These are phyloP conservation scores for Fusarium illudens DNA, from an alignment of 2,329 filamentous ascomycete species.

Conservation along the genomic window DNA sequence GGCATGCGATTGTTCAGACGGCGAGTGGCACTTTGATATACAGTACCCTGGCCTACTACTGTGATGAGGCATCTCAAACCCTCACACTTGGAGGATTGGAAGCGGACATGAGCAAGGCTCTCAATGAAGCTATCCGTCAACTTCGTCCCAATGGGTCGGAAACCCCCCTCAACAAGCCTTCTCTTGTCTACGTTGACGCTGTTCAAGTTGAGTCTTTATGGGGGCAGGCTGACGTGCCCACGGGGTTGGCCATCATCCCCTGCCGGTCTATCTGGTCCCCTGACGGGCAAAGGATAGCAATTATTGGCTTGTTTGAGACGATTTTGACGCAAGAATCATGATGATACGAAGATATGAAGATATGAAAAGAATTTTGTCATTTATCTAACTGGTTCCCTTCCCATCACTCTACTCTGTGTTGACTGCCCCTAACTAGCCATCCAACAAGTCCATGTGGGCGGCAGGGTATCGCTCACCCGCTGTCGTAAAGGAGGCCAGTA, in stretches of 20 bases:
- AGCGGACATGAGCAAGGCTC: conserved; percentile 29
- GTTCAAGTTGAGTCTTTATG: conserved; percentile 27
- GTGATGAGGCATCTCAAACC: background rate
- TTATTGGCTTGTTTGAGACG: conserved; percentile 47
- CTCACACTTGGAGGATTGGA: conserved; percentile 15
- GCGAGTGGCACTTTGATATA: conserved; percentile 41
- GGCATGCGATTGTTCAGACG: conserved; percentile 42
- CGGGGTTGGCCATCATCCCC: conserved; percentile 43
- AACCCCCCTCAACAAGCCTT: conserved; percentile 32
- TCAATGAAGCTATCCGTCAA: conserved; percentile 35
- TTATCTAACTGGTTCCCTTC: background rate
- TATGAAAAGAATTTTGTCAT: conserved; percentile 3
- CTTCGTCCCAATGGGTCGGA: conserved; percentile 25
- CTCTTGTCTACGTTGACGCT: conserved; percentile 47
- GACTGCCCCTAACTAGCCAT: conserved; percentile 20
- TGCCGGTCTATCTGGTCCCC: conserved; percentile 50
- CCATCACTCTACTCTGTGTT: background rate
- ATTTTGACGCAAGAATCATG: conserved; percentile 13
- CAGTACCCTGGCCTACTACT: conserved; percentile 39
- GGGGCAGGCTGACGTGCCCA: conserved; percentile 6
- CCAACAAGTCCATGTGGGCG: conserved; percentile 25
- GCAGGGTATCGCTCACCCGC: conserved; percentile 60
- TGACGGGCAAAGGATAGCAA: conserved; percentile 43
- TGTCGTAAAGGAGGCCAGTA: conserved; percentile 58
- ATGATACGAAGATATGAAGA: conserved; percentile 20